Evolutionary conservation across 75 land plant genomes (phyloP).

Genomic region (Cupressus sempervirens): DNA sequence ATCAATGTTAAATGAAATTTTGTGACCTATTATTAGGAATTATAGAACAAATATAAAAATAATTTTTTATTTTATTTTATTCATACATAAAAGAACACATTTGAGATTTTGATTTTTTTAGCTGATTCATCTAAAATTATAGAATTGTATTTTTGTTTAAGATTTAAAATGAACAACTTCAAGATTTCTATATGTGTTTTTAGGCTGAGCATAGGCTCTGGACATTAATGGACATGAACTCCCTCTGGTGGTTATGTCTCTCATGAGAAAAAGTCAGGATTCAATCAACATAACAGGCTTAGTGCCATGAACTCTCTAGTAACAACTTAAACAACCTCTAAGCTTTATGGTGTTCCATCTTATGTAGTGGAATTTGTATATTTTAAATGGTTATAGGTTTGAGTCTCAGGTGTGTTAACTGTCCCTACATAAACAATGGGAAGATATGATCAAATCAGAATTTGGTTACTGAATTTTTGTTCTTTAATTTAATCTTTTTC

Average conservation of each 20-base stretch:
- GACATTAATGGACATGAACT: constrained; percentile 65
- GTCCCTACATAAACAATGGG: constrained; percentile 64
- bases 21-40: too few species aligned
- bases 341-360: background rate
- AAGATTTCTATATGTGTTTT: constrained; percentile 45
- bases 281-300: constrained; percentile 68
- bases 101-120: too few species aligned
- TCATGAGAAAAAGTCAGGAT: constrained; percentile 75
- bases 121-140: too few species aligned
- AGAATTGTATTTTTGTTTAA: too few species aligned
- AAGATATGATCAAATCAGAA: too few species aligned
- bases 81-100: too few species aligned
- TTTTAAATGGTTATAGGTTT: constrained; percentile 25
- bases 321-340: background rate
- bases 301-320: constrained; percentile 88
- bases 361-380: background rate
- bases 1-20: too few species aligned
- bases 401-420: constrained; percentile 74
- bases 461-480: too few species aligned
- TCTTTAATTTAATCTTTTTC: too few species aligned
- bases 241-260: constrained; percentile 72
- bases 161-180: too few species aligned
- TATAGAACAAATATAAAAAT: too few species aligned
- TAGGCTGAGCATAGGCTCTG: constrained; percentile 53
- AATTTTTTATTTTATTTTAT: too few species aligned